Conservation (phyloP, 192 early-diverging fungal species). For the Lunasporangiospora selenospora region DNA sequence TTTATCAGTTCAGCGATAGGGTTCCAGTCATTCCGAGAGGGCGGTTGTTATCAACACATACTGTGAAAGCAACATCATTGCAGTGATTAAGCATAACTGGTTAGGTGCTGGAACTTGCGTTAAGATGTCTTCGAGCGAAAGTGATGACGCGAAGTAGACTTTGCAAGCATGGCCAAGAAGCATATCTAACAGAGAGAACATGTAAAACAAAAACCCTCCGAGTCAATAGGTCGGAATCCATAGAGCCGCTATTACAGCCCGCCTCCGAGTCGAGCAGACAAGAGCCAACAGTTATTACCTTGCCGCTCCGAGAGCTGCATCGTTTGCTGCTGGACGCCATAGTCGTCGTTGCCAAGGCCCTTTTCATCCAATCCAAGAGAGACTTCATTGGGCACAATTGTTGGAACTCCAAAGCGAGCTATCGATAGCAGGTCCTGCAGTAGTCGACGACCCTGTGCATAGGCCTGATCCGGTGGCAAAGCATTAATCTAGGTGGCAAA, state of each 20-base stretch:
- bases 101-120: conserved; percentile 29
- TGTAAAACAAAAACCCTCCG: no score
- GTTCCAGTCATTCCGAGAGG: no score
- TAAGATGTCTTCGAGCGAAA: conserved; percentile 36
- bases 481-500: conserved; percentile 11
- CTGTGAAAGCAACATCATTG: conserved; percentile 30
- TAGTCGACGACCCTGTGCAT: conserved; percentile 17
- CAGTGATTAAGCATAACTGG: conserved; percentile 32
- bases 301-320: conserved; percentile 43
- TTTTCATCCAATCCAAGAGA: no score
- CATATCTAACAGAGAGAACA: conserved; percentile 44
- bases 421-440: conserved; percentile 34
- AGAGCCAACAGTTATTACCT: conserved; percentile 14
- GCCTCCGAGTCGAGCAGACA: no score
- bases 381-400: conserved; percentile 10
- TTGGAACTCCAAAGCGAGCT: conserved; percentile 26
- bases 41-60: no score
- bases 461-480: conserved; percentile 3
- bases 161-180: conserved; percentile 37
- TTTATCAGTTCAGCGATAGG: no score
- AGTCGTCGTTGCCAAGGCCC: conserved; percentile 4
- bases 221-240: no score
- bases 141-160: conserved; percentile 12
- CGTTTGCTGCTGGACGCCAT: conserved; percentile 15
- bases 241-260: no score